These are phyloP conservation scores for Vanrija sp. DNA, from an alignment of 1,284 basidiomycete species.

Conservation along the genomic window DNA sequence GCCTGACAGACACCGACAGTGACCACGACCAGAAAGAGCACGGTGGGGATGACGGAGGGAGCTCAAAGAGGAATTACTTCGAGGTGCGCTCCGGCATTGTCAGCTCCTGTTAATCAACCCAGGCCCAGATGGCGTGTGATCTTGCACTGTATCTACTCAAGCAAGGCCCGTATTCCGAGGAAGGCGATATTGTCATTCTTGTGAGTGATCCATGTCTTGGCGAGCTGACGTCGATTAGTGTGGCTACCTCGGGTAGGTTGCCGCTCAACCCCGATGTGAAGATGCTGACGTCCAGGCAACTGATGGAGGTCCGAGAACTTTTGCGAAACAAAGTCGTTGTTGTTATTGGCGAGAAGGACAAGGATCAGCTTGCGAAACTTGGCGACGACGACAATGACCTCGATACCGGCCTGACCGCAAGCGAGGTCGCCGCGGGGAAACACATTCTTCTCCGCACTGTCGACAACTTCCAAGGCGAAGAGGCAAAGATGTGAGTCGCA, in stretches of 20 bases:
- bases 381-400: neutral
- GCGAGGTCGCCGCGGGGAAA: constrained; percentile 54
- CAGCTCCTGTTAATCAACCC: neutral
- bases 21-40: constrained; percentile 57
- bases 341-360: constrained; percentile 65
- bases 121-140: constrained; percentile 67
- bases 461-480: constrained; percentile 64
- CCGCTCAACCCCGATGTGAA: no score
- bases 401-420: constrained; percentile 34
- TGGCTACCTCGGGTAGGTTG: neutral
- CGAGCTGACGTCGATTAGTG: constrained; percentile 3
- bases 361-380: constrained; percentile 52
- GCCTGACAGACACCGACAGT: no score
- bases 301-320: constrained; percentile 58
- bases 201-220: neutral
- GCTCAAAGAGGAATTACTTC: constrained; percentile 61
- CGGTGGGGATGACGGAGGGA: constrained; percentile 56
- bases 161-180: constrained; percentile 58
- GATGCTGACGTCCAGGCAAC: no score
- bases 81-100: constrained; percentile 56
- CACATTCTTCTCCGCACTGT: constrained; percentile 67
- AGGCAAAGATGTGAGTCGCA: constrained; percentile 47
- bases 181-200: constrained; percentile 68
- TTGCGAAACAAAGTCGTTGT: constrained; percentile 56
- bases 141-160: constrained; percentile 62